These are phyloP conservation scores for Globisporangium mamillatum DNA, from an alignment of 352 stramenopile genomes.

Conservation along the genomic window DNA sequence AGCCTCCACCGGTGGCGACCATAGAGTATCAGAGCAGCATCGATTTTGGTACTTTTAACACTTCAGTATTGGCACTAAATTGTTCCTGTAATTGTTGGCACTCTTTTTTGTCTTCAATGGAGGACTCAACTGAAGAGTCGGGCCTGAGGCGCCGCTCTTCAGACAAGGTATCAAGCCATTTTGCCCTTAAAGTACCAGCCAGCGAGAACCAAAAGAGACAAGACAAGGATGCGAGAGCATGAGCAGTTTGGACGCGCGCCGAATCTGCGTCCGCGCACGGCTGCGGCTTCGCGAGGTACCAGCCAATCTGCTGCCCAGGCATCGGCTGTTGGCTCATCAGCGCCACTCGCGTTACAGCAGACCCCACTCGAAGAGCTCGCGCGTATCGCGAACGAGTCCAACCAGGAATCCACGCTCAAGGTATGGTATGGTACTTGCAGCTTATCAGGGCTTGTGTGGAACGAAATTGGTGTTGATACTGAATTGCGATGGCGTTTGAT, in stretches of 20 bases:
- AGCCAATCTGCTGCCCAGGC: background rate
- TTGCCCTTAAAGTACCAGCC: background rate
- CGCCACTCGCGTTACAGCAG: background rate
- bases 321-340: background rate
- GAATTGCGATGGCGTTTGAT: background rate
- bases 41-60: conserved; percentile 1
- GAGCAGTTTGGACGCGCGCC: conserved; percentile 46
- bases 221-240: conserved; percentile 35
- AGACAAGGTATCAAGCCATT: background rate
- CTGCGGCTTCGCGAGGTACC: conserved; percentile 16
- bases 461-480: background rate
- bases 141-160: background rate
- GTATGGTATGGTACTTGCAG: background rate
- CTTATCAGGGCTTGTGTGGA: background rate
- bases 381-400: conserved; percentile 10
- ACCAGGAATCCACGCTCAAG: conserved; percentile 5
- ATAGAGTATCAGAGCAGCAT: background rate
- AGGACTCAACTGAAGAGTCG: conserved; percentile 3
- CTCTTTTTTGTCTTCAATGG: background rate
- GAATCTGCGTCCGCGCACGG: conserved; percentile 50
- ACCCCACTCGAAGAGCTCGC: conserved; percentile 20
- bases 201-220: background rate
- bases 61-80: background rate
- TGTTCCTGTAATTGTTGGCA: background rate
- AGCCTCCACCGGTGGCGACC: background rate